Evolutionary conservation across 2,329 filamentous ascomycete genomes (phyloP), one percentile per base, ranked within the genome.

Genomic region (Metarhizium anisopliae): DNA sequence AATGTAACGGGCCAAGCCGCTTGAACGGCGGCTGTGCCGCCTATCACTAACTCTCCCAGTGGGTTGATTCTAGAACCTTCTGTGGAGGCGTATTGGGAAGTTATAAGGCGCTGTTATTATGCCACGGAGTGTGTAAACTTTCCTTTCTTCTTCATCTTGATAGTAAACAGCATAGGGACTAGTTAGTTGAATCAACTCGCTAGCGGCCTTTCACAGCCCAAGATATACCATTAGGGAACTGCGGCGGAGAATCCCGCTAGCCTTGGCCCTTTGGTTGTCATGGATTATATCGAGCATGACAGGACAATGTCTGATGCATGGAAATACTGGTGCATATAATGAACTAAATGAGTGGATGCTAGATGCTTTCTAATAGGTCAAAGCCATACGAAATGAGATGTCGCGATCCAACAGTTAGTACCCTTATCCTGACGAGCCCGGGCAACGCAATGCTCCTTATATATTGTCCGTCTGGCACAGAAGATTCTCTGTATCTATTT

Each of bases 251-350:
- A 70, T 11, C 67, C 69, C 1, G 60, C 59, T n/a, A 65, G 66
- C 0, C 55, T 71, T 11, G 69, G 70, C 0, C 68, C 69, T 0
- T 71, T 72, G 47, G 68, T 72, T 20, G 68, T 73, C 32, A 72
- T 72, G 65, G 64, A 72, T 3, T 69, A 70, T 49, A 61, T 70
- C 45, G 62, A 68, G 2, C 62, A 68, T 49, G 40, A 67, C 6
- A 55, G 38, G 51, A 66, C 56, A n/a, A 63, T 71, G 60, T 67
- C 62, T 25, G 51, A 61, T 18, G 61, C 57, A 40, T 40, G 7
- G 36, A 40, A 40, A 40, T 40, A 40, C 36, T 40, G 14, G 36
- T 16, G 11, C 11, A 40, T 40, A 40, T 40, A 40, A 10, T 40
- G 6, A 40, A 40, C 36, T 40, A 40, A 40, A 40, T 40, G 36